phyloP scores from a whole-genome alignment of 257 asterid species.

The Solanum pinnatisectum region DNA sequence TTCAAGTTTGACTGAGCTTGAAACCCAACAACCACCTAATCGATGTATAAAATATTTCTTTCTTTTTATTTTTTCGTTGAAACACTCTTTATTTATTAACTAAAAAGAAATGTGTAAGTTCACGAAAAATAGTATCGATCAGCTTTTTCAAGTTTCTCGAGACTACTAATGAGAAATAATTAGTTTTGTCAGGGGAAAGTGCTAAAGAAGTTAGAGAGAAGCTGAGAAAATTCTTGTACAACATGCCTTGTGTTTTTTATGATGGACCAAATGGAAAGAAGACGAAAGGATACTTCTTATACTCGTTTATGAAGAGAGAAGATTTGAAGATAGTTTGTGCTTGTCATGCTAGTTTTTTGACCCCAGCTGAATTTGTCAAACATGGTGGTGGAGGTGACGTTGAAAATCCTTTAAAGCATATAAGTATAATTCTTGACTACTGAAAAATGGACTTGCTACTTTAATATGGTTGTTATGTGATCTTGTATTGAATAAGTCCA shows the following conservation, averaged over 20 bases:
- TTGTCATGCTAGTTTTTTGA: constrained; percentile 64
- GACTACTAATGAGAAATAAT: not conserved
- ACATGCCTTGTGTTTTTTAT: constrained; percentile 48
- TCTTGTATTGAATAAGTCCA: not conserved
- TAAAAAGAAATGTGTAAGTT: not conserved
- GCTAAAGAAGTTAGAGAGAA: not conserved
- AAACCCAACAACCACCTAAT: constrained; percentile 8
- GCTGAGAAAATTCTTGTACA: constrained; percentile 22
- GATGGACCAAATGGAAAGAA: constrained; percentile 36
- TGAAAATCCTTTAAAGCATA: constrained; percentile 61
- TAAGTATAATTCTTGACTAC: constrained; percentile 21
- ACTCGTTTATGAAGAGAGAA: constrained; percentile 46
- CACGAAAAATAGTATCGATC: not conserved
- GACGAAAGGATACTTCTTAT: constrained; percentile 54
- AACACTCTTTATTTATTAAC: not conserved
- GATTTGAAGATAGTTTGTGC: constrained; percentile 63
- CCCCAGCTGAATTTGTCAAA: constrained; percentile 66
- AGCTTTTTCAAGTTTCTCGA: not conserved
- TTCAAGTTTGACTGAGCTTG: constrained; percentile 37
- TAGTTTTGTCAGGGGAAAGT: not conserved
- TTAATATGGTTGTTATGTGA: not conserved
- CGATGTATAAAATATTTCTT: not conserved
- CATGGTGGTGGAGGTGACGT: constrained; percentile 71
- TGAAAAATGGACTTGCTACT: not conserved
- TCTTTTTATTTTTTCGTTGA: not conserved